Base-by-base conservation (phyloP, 2,329 filamentous ascomycete species). In the Ceratocystis cacaofunesta region DNA sequence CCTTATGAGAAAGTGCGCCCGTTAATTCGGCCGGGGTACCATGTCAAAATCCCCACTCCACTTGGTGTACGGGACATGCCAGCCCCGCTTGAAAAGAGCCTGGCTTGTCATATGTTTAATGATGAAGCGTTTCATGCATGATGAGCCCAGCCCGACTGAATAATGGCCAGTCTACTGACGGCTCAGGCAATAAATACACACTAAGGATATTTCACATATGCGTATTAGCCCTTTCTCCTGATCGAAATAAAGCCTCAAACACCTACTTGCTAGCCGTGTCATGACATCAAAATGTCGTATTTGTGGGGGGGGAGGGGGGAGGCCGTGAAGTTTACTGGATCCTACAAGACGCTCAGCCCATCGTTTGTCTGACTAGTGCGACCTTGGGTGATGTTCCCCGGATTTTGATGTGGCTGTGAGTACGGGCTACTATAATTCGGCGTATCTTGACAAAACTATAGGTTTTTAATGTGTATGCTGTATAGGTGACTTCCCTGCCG, bases 11-110 rank as follows among this genome's bases (percentile, higher is more conserved):
- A 32, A 57, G 52, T 57, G 52, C 17, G 52, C 25, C 28, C 52
- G 52, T 57, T 57, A 57, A 57, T 57, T 57, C 25, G 52, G 52
- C 52, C 52, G 52, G 52, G 52, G 52, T 57, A 57, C 52, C 52
- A 57, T 32, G 52, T 57, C 52, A 57, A 32, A 7, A n/a, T n/a
- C 22, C 12, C 12, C 52, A 57, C 52, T 36, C 52, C 52, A 57
- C 52, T 57, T 17, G 28, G n/a, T 57, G 52, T 8, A 7, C 28
- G 52, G 28, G 52, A 57, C 12, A 32, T 30, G 52, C 3, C 25
- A 57, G 52, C 52, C 28, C 28, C 28, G 12, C 52, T 19, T 57
- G 28, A 57, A 28, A 22, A 50, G 48, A 36, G 12, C n/a, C n/a
- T 15, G 22, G 52, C 52, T 30, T 32, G 28, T 32, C 25, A 32